Evolutionary conservation across 164 flowering plant genomes (phyloP).

Genomic region (Akebia trifoliata): DNA sequence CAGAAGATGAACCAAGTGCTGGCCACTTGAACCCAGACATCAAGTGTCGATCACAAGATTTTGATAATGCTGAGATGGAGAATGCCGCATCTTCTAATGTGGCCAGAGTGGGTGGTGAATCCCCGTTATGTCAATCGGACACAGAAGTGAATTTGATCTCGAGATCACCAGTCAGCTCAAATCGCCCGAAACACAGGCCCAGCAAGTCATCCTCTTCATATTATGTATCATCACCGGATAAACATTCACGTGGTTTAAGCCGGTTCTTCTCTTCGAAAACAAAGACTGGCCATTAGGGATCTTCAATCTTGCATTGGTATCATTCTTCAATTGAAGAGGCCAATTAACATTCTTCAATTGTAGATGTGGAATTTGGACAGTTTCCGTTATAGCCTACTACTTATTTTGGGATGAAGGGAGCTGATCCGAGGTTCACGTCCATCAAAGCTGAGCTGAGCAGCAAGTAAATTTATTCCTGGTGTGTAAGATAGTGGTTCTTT

Average conservation of each 20-base stretch:
- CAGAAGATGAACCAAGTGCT: constrained; percentile 40
- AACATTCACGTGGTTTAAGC: constrained; percentile 69
- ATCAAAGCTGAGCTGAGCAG: too few relatives aligned
- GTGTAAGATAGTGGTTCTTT: too few relatives aligned
- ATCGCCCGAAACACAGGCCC: constrained; percentile 46
- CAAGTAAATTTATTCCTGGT: too few relatives aligned
- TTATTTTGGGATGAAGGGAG: too few relatives aligned
- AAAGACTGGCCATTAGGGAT: constrained; percentile 35
- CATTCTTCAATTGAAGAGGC: too few relatives aligned
- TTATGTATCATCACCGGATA: constrained; percentile 66
- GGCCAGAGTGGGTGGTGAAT: constrained; percentile 35
- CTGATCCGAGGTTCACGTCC: too few relatives aligned
- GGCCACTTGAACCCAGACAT: constrained; percentile 18
- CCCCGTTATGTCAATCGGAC: constrained; percentile 43
- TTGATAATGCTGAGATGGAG: constrained; percentile 41
- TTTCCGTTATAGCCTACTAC: too few relatives aligned
- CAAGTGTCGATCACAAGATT: constrained; percentile 23
- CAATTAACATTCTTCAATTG: too few relatives aligned
- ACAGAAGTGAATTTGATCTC: constrained; percentile 28
- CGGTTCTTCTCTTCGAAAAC: constrained; percentile 82
- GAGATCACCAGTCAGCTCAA: constrained; percentile 53
- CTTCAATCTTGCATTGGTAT: too few relatives aligned
- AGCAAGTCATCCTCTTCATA: constrained; percentile 56
- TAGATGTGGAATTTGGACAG: too few relatives aligned
- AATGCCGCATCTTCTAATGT: constrained; percentile 20